These are phyloP conservation scores for Aspergillus pseudoterreus DNA, from an alignment of 2,329 filamentous ascomycete genomes.

Conservation along the genomic window DNA sequence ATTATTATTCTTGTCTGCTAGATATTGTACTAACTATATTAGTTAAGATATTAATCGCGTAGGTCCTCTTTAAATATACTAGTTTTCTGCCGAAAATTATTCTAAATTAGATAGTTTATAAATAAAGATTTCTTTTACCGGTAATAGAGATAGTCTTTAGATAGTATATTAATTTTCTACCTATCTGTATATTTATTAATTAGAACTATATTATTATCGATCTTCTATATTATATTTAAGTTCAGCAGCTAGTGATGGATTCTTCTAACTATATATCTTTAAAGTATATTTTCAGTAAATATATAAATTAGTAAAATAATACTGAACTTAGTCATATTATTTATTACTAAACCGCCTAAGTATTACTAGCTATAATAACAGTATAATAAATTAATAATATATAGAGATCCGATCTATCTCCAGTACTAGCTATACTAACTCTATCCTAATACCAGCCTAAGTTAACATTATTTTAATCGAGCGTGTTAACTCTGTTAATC, in stretches of 20 bases:
- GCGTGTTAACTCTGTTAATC: neutral
- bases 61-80: slow-evolving; percentile 3
- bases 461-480: slow-evolving; percentile 2
- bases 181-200: slow-evolving; percentile 3
- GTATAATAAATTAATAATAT: too few relatives aligned
- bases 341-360: too few relatives aligned
- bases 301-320: too few relatives aligned
- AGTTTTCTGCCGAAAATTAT: slow-evolving; percentile 1
- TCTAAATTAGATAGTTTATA: slow-evolving; percentile 9
- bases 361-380: too few relatives aligned
- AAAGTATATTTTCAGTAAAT: neutral
- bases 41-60: slow-evolving; percentile 8
- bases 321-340: too few relatives aligned
- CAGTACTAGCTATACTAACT: slow-evolving; percentile 1
- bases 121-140: too few relatives aligned
- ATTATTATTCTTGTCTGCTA: neutral
- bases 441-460: neutral
- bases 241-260: slow-evolving; percentile 7
- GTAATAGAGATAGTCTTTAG: slow-evolving; percentile 5
- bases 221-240: too few relatives aligned
- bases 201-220: too few relatives aligned
- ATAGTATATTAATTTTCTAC: slow-evolving; percentile 8
- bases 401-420: too few relatives aligned
- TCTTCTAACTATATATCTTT: slow-evolving; percentile 7
- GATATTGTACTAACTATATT: slow-evolving; percentile 6